A percentile compares a stretch with the other conserved stretches of the same genome.
phyloP scores from a whole-genome alignment of 768 basidiomycete genomes.

The Leccinum aurantiacum region DNA sequence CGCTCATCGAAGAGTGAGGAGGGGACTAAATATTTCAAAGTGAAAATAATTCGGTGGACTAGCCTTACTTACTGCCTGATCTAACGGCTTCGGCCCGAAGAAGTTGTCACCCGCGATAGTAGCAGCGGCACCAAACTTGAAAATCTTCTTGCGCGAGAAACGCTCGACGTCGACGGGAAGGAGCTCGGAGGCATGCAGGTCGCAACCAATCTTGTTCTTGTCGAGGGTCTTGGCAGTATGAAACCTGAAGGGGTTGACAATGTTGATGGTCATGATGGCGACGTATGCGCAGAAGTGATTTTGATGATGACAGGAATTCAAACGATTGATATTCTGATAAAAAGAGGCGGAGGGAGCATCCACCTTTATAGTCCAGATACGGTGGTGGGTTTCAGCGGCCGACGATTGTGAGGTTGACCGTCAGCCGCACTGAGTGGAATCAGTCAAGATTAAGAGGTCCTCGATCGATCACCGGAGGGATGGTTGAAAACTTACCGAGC shows the following conservation, averaged over 20 bases:
- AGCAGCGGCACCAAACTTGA: slow-evolving; percentile 11
- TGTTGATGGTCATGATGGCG: slow-evolving; percentile 14
- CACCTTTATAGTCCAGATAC: slow-evolving; percentile 11
- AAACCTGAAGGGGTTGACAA: slow-evolving; percentile 16
- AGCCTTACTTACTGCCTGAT: slow-evolving; percentile 7
- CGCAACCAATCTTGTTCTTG: slow-evolving; percentile 5
- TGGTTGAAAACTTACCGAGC: slow-evolving; percentile 6
- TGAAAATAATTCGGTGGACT: neutral
- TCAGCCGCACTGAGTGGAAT: slow-evolving; percentile 10
- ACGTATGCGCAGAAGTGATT: slow-evolving; percentile 2
- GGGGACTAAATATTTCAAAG: neutral
- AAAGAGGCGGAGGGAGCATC: neutral
- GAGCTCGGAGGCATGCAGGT: neutral
- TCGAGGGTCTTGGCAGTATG: slow-evolving; percentile 4
- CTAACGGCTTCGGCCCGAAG: slow-evolving; percentile 1
- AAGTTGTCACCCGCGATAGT: neutral
- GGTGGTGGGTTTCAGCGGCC: slow-evolving; percentile 9
- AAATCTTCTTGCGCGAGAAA: slow-evolving; percentile 4
- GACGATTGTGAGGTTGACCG: slow-evolving; percentile 6
- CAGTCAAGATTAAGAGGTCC: slow-evolving; percentile 2
- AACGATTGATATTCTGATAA: neutral
- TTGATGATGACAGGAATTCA: slow-evolving; percentile 2
- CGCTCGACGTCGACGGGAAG: neutral
- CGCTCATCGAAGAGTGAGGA: neutral
- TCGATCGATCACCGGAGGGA: neutral